Percentiles rank a stretch among this genome's conserved stretches.
These are phyloP conservation scores for Mortierella alpina DNA, from an alignment of 192 early-diverging fungal genomes.

Conservation along the genomic window DNA sequence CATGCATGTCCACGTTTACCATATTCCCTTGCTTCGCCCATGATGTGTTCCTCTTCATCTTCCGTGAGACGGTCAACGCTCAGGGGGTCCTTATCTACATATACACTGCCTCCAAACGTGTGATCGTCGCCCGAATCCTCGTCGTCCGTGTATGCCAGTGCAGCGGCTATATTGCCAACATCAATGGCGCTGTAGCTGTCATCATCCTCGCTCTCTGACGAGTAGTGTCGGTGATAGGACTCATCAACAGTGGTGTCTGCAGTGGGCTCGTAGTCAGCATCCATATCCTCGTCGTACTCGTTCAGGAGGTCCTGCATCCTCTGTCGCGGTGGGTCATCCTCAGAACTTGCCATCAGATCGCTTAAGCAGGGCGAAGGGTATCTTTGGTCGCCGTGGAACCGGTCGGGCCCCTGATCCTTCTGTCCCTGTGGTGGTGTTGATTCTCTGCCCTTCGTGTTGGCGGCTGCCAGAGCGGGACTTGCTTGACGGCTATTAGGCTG, in stretches of 20 bases:
- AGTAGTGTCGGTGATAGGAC: neutral
- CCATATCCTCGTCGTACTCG: conserved; percentile 11
- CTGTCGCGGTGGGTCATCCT: neutral
- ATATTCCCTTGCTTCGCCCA: conserved; percentile 31
- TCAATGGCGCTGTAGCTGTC: conserved; percentile 50
- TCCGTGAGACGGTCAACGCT: conserved; percentile 18
- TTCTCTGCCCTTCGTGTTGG: neutral
- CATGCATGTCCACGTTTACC: conserved; percentile 7
- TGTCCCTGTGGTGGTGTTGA: neutral
- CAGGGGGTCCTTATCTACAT: conserved; percentile 25
- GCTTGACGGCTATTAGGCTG: conserved; percentile 34
- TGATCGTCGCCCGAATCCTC: conserved; percentile 47
- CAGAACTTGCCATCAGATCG: conserved; percentile 9
- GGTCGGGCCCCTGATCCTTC: neutral
- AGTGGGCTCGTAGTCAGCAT: conserved; percentile 23
- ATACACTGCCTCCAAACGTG: conserved; percentile 20
- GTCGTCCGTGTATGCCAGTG: too few relatives aligned
- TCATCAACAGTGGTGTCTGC: conserved; percentile 29
- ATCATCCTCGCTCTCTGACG: conserved; percentile 37
- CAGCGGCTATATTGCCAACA: conserved; percentile 30
- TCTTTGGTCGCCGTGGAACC: neutral
- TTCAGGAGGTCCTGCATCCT: conserved; percentile 6
- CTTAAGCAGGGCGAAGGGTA: conserved; percentile 2
- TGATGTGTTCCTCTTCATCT: conserved; percentile 22
- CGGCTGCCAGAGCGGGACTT: conserved; percentile 15